Percentiles rank a stretch among this genome's conserved stretches.
Evolutionary conservation across 768 basidiomycete genomes (phyloP).

Genomic region (Daedaleopsis sinensis): DNA sequence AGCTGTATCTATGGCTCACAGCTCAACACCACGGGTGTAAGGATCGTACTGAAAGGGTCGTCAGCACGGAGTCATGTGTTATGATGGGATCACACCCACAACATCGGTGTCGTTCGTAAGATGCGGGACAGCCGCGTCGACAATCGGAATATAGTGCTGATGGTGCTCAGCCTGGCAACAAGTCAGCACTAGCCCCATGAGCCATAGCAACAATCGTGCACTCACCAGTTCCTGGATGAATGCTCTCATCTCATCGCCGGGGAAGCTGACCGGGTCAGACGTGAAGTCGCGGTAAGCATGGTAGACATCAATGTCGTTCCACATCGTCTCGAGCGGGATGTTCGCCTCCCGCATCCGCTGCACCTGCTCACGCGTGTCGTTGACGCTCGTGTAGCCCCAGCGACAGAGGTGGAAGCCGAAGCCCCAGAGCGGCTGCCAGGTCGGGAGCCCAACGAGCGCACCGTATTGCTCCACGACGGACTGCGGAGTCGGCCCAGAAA

Average conservation of each 20-base stretch:
- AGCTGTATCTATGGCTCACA: conserved; percentile 42
- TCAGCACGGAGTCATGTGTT: background rate
- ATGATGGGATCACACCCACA: conserved; percentile 40
- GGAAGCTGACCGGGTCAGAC: conserved; percentile 63
- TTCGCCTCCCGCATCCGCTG: conserved; percentile 64
- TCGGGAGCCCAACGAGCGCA: conserved; percentile 62
- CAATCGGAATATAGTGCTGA: conserved; percentile 68
- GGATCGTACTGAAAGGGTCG: conserved; percentile 49
- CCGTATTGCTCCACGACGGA: conserved; percentile 72
- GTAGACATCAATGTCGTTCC: conserved; percentile 80
- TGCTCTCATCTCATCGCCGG: conserved; percentile 49
- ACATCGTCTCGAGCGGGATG: conserved; percentile 80
- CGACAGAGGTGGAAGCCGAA: conserved; percentile 80
- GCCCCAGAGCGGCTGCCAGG: conserved; percentile 73
- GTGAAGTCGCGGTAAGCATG: conserved; percentile 74
- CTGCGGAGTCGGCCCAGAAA: conserved; percentile 51
- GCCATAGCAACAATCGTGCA: conserved; percentile 5
- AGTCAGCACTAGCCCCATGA: background rate
- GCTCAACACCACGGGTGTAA: conserved; percentile 61
- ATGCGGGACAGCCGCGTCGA: conserved; percentile 64
- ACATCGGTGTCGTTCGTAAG: conserved; percentile 60
- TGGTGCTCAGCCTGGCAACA: conserved; percentile 40
- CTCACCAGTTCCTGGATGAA: conserved; percentile 63
- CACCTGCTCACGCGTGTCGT: conserved; percentile 57
- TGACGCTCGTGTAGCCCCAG: conserved; percentile 55